Evolutionary conservation across 1,139 yeast genomes (phyloP), one percentile per base, ranked within the genome.

Genomic region (Spathaspora sp.): DNA sequence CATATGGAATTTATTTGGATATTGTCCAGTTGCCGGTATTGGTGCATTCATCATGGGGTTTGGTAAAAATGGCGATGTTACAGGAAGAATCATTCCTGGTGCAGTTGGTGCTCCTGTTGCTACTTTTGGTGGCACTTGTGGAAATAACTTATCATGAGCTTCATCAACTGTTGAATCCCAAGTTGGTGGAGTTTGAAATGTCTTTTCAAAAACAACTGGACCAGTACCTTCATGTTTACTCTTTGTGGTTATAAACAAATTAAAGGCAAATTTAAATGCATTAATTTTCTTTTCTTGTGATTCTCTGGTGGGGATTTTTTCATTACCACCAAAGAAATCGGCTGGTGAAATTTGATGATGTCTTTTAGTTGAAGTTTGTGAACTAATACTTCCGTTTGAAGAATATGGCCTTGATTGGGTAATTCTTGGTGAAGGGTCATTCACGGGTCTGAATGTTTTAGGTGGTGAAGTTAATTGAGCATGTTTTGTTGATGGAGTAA

Each of bases 131-230:
- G 38, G 24, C 2, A 46, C 44, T 17, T 56, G 46, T 4, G 81
- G 74, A 65, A 80, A 80, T 44, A 78, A 60, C 20, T 65, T 64
- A 47, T 70, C 74, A 60, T 80, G 77, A 1, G 82, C 70, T 46
- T 75, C 81, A 42, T 81, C 86, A 23, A 76, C 65, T 3, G 85
- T 82, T 18, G 76, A 70, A 25, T 74, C 72, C 96, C 96, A 89
- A 0, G 93, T 85, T 44, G 96, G 96, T 4, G 89, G 85, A 0
- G 95, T 85, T 41, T 76, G 74, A 63, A 78, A 89, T 1, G 95
- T 83, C 54, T 75, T 80, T 54, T 84, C 93, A 44, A 55, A 57
- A 44, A 63, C 37, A 4, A 41, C 41, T 11, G 44, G 41, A 53
- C 51, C 54, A 10, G 64, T 63, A 10, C 61, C 65, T n/a, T 67